phyloP scores from a whole-genome alignment of 768 basidiomycete species.

The Serendipita sp. region DNA sequence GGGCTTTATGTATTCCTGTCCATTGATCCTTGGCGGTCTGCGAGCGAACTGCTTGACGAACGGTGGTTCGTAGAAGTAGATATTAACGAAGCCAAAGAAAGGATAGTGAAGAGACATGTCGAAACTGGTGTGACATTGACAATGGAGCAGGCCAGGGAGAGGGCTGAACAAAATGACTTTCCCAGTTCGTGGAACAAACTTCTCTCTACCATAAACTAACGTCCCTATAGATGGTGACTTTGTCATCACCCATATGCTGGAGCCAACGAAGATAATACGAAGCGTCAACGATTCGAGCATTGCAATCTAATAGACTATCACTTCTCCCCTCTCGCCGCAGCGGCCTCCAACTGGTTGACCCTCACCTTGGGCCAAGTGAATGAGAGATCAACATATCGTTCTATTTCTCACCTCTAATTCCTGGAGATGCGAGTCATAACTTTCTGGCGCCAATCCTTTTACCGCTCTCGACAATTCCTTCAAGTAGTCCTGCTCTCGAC shows the following conservation, averaged over 20 bases:
- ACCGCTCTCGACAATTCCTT: slow-evolving; percentile 62
- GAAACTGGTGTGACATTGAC: slow-evolving; percentile 55
- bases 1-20: slow-evolving; percentile 75
- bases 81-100: slow-evolving; percentile 24
- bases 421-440: slow-evolving; percentile 58
- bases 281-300: slow-evolving; percentile 26
- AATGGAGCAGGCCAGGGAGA: slow-evolving; percentile 44
- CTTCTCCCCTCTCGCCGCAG: not conserved
- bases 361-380: not conserved
- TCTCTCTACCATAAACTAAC: not conserved
- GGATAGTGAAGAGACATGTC: slow-evolving; percentile 57
- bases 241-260: slow-evolving; percentile 23
- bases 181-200: slow-evolving; percentile 33
- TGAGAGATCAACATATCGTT: not conserved
- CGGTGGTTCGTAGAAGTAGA: slow-evolving; percentile 58
- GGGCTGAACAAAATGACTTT: slow-evolving; percentile 62
- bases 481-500: slow-evolving; percentile 55
- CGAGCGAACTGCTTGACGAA: slow-evolving; percentile 52
- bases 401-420: slow-evolving; percentile 49
- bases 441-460: slow-evolving; percentile 53
- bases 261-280: slow-evolving; percentile 25
- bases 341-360: not conserved
- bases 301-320: not conserved
- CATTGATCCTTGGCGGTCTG: slow-evolving; percentile 55
- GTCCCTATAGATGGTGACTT: slow-evolving; percentile 28